Conservation (phyloP, 768 basidiomycete species). For the Lactifluus volemus region DNA sequence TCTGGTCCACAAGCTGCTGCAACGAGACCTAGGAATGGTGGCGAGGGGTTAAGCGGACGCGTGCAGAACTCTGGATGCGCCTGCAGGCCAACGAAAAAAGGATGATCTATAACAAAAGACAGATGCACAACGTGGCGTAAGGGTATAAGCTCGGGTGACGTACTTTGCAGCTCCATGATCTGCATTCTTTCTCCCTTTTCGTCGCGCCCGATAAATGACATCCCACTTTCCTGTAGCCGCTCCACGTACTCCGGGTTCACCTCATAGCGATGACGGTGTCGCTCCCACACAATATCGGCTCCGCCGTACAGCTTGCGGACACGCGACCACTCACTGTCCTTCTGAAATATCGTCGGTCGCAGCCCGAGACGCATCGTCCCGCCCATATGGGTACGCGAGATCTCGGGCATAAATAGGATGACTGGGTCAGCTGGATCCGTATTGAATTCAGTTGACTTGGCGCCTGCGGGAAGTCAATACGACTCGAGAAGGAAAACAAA, state of each 20-base stretch:
- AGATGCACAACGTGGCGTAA: background rate
- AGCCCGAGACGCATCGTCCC: slow-evolving; percentile 99
- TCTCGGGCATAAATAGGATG: slow-evolving; percentile 97
- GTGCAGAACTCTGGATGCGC: slow-evolving; percentile 99
- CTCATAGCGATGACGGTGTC: slow-evolving; percentile 94
- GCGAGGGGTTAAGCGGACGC: slow-evolving; percentile 93
- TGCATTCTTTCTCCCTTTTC: slow-evolving; percentile 98
- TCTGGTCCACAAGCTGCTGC: slow-evolving; percentile 55
- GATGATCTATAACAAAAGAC: slow-evolving; percentile 56
- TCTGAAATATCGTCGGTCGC: slow-evolving; percentile 87
- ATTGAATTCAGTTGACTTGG: slow-evolving; percentile 79
- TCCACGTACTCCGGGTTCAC: slow-evolving; percentile 87
- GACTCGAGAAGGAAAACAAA: background rate
- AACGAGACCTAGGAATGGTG: slow-evolving; percentile 93
- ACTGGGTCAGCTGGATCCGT: slow-evolving; percentile 55
- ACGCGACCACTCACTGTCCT: slow-evolving; percentile 64
- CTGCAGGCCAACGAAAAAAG: slow-evolving; percentile 89
- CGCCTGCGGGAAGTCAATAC: slow-evolving; percentile 40
- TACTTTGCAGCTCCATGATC: slow-evolving; percentile 78
- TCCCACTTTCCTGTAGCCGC: slow-evolving; percentile 57
- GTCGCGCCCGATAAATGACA: slow-evolving; percentile 81
- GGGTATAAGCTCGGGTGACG: slow-evolving; percentile 24
- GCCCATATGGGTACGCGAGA: slow-evolving; percentile 95
- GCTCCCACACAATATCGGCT: slow-evolving; percentile 80
- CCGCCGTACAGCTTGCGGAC: slow-evolving; percentile 78